phyloP scores from a whole-genome alignment of 345 rosid genomes.

The Camelina hispida region DNA sequence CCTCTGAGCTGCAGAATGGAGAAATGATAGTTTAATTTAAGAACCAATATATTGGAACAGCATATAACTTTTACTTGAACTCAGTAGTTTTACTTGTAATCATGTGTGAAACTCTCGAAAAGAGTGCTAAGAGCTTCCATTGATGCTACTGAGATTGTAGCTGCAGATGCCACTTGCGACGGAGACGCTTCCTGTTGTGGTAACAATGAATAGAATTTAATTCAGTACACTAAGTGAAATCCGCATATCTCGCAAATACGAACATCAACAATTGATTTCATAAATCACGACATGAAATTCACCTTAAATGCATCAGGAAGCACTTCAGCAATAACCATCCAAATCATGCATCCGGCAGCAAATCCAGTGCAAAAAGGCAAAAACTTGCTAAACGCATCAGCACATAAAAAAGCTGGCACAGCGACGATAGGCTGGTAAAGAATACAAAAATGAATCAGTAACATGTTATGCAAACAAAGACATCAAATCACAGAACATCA shows the following conservation, averaged over 20 bases:
- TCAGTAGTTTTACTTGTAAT: conserved; percentile 70
- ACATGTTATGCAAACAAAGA: conserved; percentile 14
- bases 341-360: conserved; percentile 99
- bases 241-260: conserved; percentile 2
- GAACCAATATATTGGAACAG: conserved; percentile 25
- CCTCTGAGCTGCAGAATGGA: conserved; percentile 78
- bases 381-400: conserved; percentile 93
- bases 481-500: conserved; percentile 8
- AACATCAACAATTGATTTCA: conserved; percentile 18
- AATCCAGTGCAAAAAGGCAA: conserved; percentile 99
- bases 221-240: conserved; percentile 12
- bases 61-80: conserved; percentile 12
- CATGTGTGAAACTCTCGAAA: conserved; percentile 82
- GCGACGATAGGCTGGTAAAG: conserved; percentile 87
- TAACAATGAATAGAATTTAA: conserved; percentile 26
- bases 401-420: conserved; percentile 97
- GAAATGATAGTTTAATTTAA: conserved; percentile 22
- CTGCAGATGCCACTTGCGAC: conserved; percentile 93
- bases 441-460: conserved; percentile 14
- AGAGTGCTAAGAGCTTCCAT: conserved; percentile 92
- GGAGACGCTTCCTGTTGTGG: conserved; percentile 86
- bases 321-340: conserved; percentile 99
- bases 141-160: conserved; percentile 91
- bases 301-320: conserved; percentile 99
- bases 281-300: conserved; percentile 22